phyloP scores from a whole-genome alignment of 805 yeast genomes.

The Candida rishiriensis region DNA sequence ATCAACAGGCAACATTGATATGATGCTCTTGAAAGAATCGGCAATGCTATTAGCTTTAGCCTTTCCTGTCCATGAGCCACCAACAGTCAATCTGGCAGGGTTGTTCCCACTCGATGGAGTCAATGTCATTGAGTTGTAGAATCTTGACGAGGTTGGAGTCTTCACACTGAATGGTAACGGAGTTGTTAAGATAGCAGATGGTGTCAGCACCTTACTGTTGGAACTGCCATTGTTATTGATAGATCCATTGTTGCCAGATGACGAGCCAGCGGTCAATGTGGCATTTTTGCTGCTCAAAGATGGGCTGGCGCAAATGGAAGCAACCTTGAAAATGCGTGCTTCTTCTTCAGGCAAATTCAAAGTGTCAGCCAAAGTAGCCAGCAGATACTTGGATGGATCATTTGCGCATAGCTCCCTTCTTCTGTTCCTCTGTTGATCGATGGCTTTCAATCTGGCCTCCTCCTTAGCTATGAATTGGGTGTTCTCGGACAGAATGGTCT shows the following conservation, averaged over 20 bases:
- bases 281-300: too few species aligned
- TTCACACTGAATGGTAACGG: slow-evolving; percentile 32
- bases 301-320: background rate
- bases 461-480: slow-evolving; percentile 26
- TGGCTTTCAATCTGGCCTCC: slow-evolving; percentile 19
- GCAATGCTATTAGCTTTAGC: slow-evolving; percentile 41
- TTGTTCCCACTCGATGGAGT: slow-evolving; percentile 13
- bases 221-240: slow-evolving; percentile 3
- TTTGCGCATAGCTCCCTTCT: slow-evolving; percentile 42
- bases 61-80: slow-evolving; percentile 28
- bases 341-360: slow-evolving; percentile 42
- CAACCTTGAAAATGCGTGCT: slow-evolving; percentile 22
- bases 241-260: slow-evolving; percentile 6
- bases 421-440: slow-evolving; percentile 39
- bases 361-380: slow-evolving; percentile 47
- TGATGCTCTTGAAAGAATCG: slow-evolving; percentile 44
- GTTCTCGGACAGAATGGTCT: slow-evolving; percentile 27
- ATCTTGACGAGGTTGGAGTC: slow-evolving; percentile 40
- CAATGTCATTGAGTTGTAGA: slow-evolving; percentile 10
- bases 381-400: slow-evolving; percentile 46
- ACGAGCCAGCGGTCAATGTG: background rate
- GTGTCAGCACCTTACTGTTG: slow-evolving; percentile 27
- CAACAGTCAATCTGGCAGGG: slow-evolving; percentile 4
- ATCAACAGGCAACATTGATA: slow-evolving; percentile 22
- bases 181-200: slow-evolving; percentile 36